phyloP scores from a whole-genome alignment of 2,329 filamentous ascomycete species.

The Drechslerella stenobrocha region DNA sequence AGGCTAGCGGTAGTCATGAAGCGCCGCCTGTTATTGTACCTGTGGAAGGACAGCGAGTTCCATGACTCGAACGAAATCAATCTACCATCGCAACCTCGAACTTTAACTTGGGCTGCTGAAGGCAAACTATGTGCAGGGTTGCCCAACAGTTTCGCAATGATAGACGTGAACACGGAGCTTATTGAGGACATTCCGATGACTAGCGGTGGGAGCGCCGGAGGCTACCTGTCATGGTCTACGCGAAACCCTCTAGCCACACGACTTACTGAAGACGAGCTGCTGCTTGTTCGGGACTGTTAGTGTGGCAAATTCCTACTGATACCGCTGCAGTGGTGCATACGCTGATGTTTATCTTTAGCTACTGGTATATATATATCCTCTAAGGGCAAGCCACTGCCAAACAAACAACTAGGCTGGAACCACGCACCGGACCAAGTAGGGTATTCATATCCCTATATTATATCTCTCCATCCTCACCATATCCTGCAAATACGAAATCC shows the following conservation, averaged over 20 bases:
- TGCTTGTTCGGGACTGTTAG: slow-evolving; percentile 84
- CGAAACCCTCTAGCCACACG: slow-evolving; percentile 82
- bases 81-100: slow-evolving; percentile 80
- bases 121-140: slow-evolving; percentile 86
- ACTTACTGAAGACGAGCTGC: slow-evolving; percentile 77
- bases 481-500: slow-evolving; percentile 89
- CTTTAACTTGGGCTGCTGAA: slow-evolving; percentile 85
- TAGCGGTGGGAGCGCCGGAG: slow-evolving; percentile 61
- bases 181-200: slow-evolving; percentile 77
- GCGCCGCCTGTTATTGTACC: slow-evolving; percentile 84
- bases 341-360: slow-evolving; percentile 56
- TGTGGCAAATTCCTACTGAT: neutral
- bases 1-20: slow-evolving; percentile 90
- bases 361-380: slow-evolving; percentile 90
- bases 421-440: slow-evolving; percentile 85
- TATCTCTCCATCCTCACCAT: slow-evolving; percentile 68
- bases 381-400: slow-evolving; percentile 72
- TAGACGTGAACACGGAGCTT: slow-evolving; percentile 75
- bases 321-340: neutral
- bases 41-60: slow-evolving; percentile 93
- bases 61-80: slow-evolving; percentile 74
- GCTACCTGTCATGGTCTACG: slow-evolving; percentile 61
- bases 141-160: slow-evolving; percentile 79
- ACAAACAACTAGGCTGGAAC: slow-evolving; percentile 91
- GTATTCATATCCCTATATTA: slow-evolving; percentile 94